Evolutionary conservation across 306 rosid genomes (phyloP), one percentile per base, ranked within the genome.

Genomic region (Oxytropis ochrocephala): DNA sequence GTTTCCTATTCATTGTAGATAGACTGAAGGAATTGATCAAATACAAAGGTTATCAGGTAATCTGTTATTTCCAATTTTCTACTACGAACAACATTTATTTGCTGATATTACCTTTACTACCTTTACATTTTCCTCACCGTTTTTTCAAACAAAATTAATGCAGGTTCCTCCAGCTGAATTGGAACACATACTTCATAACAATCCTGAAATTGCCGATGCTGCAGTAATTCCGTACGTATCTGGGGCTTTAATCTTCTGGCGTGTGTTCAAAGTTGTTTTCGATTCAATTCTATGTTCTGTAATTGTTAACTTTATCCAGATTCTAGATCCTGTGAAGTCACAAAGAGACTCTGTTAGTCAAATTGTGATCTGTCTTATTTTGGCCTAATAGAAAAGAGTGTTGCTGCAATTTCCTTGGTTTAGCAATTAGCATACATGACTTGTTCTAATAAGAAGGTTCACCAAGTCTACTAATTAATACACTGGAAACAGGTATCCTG

Each of bases 81-180:
- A 44, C 42, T 12, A 1, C 17, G 6, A 49, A n/a, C 8, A 59
- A 55, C 58, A 42, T n/a, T 7, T n/a, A 27, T 41, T 74, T 61
- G 42, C 9, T 8, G 4, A 50, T 47, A 2, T 41, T 14, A 21
- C n/a, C n/a, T 76, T 53, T 51, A 49, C 11, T 52, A 8, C 3
- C 46, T 13, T 2, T n/a, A 14, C 47, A 51, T 44, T 74, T 16
- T 71, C 16, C 38, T 64, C 12, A 32, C 5, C 35, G 8, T 17
- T 44, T 79, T 79, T 29, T 71, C 51, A 39, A 76, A 69, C 70
- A 8, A 82, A 75, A 55, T 78, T 63, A 77, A 55, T 78, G 59
- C 77, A 91, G 99, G 99, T 94, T 47, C 95, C 99, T 14, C 99
- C 99, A 0, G 95, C 92, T 51, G 97, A 94, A 73, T 77, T 94